phyloP scores from a whole-genome alignment of 2,329 filamentous ascomycete species.

The Phialocephala subalpina region DNA sequence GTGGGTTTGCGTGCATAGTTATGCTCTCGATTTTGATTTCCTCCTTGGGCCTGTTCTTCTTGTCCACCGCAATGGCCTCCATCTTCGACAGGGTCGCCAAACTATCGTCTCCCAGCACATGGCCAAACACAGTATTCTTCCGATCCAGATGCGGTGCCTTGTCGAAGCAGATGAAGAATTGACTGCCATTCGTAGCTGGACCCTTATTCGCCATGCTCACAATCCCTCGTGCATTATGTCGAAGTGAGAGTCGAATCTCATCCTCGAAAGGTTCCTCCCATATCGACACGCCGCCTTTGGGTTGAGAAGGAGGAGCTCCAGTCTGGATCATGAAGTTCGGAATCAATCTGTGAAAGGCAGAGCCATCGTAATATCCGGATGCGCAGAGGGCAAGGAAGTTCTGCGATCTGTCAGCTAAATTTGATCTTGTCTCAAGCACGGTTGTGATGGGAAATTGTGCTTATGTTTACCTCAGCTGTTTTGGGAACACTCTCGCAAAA shows the following conservation, averaged over 20 bases:
- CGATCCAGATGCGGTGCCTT: conserved; percentile 83
- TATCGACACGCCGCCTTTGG: conserved; percentile 76
- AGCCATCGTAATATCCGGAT: conserved; percentile 77
- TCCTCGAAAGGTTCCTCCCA: conserved; percentile 80
- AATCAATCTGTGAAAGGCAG: conserved; percentile 82
- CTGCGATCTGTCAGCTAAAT: conserved; percentile 49
- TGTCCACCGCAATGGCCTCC: conserved; percentile 77
- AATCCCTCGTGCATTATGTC: conserved; percentile 73
- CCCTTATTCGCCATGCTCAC: conserved; percentile 84
- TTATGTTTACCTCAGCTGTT: conserved; percentile 75
- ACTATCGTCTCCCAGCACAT: conserved; percentile 71
- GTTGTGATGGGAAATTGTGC: conserved; percentile 2
- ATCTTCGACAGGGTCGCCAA: conserved; percentile 73
- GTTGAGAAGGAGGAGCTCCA: conserved; percentile 68
- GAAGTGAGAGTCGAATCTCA: conserved; percentile 76
- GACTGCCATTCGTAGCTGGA: conserved; percentile 75
- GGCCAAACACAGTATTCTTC: conserved; percentile 85
- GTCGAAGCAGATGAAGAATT: conserved; percentile 84
- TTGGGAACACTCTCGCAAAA: conserved; percentile 96
- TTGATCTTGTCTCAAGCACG: conserved; percentile 15
- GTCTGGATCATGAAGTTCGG: conserved; percentile 84
- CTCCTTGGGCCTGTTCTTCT: conserved; percentile 78
- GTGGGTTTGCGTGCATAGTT: conserved; percentile 81
- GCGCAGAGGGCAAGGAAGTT: conserved; percentile 91
- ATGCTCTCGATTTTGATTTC: conserved; percentile 71